These are phyloP conservation scores for Leishmania amazonensis DNA, from an alignment of 208 protist species.

Conservation along the genomic window DNA sequence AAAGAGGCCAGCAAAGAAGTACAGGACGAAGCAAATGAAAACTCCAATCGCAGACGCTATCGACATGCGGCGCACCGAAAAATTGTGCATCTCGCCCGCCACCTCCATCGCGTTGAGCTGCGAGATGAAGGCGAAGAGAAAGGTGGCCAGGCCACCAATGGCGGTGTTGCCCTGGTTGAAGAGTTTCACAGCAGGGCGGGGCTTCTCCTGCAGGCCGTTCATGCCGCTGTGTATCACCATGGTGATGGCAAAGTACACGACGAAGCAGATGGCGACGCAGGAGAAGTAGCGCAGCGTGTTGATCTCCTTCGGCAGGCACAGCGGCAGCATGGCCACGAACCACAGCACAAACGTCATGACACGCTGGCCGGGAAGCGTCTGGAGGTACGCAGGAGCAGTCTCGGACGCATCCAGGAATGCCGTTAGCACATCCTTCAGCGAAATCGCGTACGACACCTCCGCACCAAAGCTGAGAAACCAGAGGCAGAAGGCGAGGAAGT, in stretches of 20 bases:
- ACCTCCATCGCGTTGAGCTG: constrained; percentile 68
- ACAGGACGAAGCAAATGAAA: constrained; percentile 57
- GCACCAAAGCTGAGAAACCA: constrained; percentile 65
- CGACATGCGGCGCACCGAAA: constrained; percentile 46
- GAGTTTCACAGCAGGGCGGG: constrained; percentile 31
- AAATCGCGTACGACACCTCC: constrained; percentile 62
- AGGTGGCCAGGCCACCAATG: constrained; percentile 42
- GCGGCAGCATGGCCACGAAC: constrained; percentile 60
- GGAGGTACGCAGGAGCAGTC: constrained; percentile 38
- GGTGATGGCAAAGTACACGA: constrained; percentile 61
- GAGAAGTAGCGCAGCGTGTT: constrained; percentile 72
- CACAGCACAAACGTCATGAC: constrained; percentile 52
- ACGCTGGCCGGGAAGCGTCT: constrained; percentile 30
- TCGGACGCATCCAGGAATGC: constrained; percentile 35
- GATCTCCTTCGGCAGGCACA: constrained; percentile 62
- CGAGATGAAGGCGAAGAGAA: constrained; percentile 66
- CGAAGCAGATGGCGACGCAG: constrained; percentile 44
- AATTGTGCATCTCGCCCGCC: constrained; percentile 65
- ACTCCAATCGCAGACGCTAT: constrained; percentile 42
- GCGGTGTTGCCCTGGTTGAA: constrained; percentile 52
- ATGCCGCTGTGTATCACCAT: constrained; percentile 55
- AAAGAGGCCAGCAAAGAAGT: constrained; percentile 59
- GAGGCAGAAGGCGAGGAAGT: constrained; percentile 53
- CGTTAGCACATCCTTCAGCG: constrained; percentile 46
- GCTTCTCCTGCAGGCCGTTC: constrained; percentile 41